These are phyloP conservation scores for Sungouiozyma intestinalis DNA, from an alignment of 805 yeast species.

Conservation along the genomic window DNA sequence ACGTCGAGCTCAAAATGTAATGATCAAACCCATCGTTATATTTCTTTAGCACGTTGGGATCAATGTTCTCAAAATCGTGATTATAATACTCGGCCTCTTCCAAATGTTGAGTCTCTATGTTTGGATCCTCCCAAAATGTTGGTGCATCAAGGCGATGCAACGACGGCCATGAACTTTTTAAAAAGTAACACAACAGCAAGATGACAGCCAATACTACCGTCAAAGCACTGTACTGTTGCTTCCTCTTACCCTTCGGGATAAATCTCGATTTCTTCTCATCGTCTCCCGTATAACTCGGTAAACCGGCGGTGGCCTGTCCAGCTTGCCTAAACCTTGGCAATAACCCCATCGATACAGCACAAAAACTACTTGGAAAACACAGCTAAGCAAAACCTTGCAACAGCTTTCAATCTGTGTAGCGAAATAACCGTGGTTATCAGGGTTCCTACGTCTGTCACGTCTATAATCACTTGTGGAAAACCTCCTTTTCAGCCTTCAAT, in stretches of 20 bases:
- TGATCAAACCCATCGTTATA: constrained; percentile 32
- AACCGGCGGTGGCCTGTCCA: neutral
- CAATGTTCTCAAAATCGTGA: constrained; percentile 28
- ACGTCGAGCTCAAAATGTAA: constrained; percentile 29
- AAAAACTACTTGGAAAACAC: too few species aligned
- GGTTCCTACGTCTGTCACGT: too few species aligned
- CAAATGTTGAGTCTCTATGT: constrained; percentile 11
- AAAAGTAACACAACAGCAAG: too few species aligned
- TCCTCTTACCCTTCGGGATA: neutral
- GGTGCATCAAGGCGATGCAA: neutral
- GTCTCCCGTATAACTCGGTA: neutral
- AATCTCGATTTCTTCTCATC: neutral
- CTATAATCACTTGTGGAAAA: neutral
- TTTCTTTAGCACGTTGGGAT: constrained; percentile 24
- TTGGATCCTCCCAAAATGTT: neutral
- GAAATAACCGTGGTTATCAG: too few species aligned
- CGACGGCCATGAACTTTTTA: neutral
- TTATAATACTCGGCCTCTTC: constrained; percentile 27
- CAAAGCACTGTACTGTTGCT: neutral
- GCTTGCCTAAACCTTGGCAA: neutral
- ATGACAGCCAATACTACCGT: too few species aligned
- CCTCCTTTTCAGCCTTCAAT: neutral
- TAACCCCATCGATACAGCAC: neutral
- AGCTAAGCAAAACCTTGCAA: too few species aligned
- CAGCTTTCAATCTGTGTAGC: too few species aligned